Evolutionary conservation across 305 asterid species (phyloP).

Genomic region (Fraxinus sp.): DNA sequence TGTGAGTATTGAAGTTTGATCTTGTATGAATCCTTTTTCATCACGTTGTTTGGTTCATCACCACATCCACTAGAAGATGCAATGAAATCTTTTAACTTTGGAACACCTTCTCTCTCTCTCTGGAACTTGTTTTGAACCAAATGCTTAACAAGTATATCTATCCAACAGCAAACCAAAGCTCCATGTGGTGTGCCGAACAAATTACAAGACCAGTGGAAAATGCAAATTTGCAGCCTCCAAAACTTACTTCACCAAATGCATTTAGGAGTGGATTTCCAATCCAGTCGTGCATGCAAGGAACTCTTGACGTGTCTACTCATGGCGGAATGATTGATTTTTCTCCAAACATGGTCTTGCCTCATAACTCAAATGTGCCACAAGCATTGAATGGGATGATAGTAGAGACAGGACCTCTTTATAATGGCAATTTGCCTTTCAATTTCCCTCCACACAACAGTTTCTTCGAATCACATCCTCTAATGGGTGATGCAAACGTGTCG

Average conservation of each 20-base stretch:
- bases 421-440: slow-evolving; percentile 29
- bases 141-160: slow-evolving; percentile 21
- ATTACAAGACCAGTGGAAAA: slow-evolving; percentile 43
- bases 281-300: slow-evolving; percentile 38
- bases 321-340: slow-evolving; percentile 32
- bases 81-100: neutral
- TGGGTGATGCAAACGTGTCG: slow-evolving; percentile 67
- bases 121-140: neutral
- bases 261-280: slow-evolving; percentile 44
- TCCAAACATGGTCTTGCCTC: slow-evolving; percentile 36
- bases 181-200: slow-evolving; percentile 44
- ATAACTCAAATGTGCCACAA: slow-evolving; percentile 29
- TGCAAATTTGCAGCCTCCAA: slow-evolving; percentile 44
- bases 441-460: slow-evolving; percentile 31
- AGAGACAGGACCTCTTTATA: slow-evolving; percentile 34
- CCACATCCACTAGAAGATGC: neutral
- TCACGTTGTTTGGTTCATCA: neutral
- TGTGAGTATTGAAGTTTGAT: neutral
- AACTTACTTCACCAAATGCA: slow-evolving; percentile 32
- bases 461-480: slow-evolving; percentile 54
- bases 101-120: neutral
- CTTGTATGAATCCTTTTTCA: slow-evolving; percentile 5
- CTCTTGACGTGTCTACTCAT: slow-evolving; percentile 28
- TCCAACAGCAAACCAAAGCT: slow-evolving; percentile 59
- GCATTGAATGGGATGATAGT: slow-evolving; percentile 31